phyloP scores from a whole-genome alignment of 2,329 filamentous ascomycete genomes.

The Colletotrichum tamarilloi region DNA sequence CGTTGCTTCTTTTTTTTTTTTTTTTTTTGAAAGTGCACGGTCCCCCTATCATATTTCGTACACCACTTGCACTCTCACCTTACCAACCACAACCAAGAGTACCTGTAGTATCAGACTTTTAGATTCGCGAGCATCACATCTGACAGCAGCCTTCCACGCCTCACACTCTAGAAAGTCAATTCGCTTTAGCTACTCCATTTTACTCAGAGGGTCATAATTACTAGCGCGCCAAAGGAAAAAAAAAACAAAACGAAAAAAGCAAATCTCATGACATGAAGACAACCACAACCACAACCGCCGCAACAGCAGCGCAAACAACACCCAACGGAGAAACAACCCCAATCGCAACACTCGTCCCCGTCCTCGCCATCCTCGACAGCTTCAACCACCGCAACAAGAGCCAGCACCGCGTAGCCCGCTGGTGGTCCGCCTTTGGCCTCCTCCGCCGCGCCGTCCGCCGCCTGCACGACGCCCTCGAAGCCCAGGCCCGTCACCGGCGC shows the following conservation, averaged over 20 bases:
- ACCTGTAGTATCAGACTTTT: background rate
- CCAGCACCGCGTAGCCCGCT: conserved; percentile 84
- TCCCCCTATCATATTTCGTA: background rate
- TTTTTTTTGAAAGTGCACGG: background rate
- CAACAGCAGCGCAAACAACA: too few species aligned
- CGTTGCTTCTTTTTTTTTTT: background rate
- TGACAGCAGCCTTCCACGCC: background rate
- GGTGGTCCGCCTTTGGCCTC: conserved; percentile 81
- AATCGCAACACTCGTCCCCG: conserved; percentile 46
- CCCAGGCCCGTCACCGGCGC: conserved; percentile 19
- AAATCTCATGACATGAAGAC: background rate
- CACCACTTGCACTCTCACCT: background rate
- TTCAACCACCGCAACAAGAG: conserved; percentile 89
- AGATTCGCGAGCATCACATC: background rate
- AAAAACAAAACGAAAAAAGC: background rate
- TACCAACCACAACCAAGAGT: background rate
- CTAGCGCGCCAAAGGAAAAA: too few species aligned
- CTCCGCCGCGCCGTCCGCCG: conserved; percentile 74
- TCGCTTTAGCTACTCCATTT: background rate
- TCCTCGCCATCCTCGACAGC: conserved; percentile 71
- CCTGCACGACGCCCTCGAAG: conserved; percentile 55
- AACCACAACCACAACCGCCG: background rate
- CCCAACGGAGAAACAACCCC: background rate
- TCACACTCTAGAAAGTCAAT: background rate
- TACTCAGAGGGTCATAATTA: background rate